phyloP scores from a whole-genome alignment of 1,284 basidiomycete genomes.

The Rhodotorula sp. region DNA sequence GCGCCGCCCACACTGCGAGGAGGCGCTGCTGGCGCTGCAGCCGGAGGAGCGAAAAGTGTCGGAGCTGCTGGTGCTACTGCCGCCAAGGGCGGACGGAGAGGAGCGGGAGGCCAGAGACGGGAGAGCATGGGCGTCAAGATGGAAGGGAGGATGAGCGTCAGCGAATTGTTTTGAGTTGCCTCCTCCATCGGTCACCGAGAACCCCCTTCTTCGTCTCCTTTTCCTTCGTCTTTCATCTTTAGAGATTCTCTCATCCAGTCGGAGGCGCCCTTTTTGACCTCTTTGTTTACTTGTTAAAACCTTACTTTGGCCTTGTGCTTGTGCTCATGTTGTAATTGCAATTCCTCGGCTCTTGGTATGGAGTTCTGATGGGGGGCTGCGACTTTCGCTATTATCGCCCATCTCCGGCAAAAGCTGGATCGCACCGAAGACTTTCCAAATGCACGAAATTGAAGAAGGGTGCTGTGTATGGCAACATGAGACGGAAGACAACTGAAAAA shows the following conservation, averaged over 20 bases:
- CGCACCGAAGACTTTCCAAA: no score
- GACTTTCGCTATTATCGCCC: no score
- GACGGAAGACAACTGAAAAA: no score
- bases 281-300: no score
- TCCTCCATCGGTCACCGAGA: neutral
- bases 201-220: neutral
- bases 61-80: neutral
- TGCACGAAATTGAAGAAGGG: neutral
- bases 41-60: neutral
- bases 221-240: neutral
- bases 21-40: no score
- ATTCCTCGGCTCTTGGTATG: no score
- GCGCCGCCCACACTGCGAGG: no score
- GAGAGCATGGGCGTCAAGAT: constrained; percentile 22
- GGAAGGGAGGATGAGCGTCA: constrained; percentile 30
- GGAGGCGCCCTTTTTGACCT: neutral
- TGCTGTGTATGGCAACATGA: neutral
- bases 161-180: constrained; percentile 14
- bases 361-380: no score
- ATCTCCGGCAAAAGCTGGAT: no score
- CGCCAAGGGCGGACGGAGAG: neutral
- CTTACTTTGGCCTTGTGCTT: no score
- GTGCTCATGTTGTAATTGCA: no score
- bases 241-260: neutral
- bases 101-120: neutral